Percentiles rank a stretch among this genome's conserved stretches.
Evolutionary conservation across 2,329 filamentous ascomycete species (phyloP).

Genomic region (Fusarium sp.): DNA sequence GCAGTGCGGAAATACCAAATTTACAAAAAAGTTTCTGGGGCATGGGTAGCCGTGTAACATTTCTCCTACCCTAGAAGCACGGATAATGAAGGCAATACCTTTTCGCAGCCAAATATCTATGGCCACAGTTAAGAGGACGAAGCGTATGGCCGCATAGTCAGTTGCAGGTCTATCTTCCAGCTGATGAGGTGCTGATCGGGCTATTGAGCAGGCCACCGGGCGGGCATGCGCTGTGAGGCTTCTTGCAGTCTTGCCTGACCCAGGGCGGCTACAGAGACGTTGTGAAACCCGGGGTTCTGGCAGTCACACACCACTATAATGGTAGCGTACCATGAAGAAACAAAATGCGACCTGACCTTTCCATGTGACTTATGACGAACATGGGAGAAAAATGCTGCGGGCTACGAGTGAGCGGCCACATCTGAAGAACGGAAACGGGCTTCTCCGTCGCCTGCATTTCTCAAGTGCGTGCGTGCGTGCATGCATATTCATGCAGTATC

Average conservation of each 20-base stretch:
- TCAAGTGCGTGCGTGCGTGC: constrained; percentile 14
- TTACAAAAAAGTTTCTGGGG: background rate
- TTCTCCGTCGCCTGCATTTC: constrained; percentile 16
- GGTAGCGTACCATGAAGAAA: constrained; percentile 8
- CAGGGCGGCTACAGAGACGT: constrained; percentile 31
- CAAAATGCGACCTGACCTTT: constrained; percentile 9
- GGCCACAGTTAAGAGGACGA: constrained; percentile 4
- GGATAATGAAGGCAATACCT: background rate
- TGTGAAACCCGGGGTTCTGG: constrained; percentile 38
- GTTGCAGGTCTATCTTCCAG: background rate
- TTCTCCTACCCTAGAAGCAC: constrained; percentile 14
- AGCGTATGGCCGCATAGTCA: background rate
- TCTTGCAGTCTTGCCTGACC: background rate
- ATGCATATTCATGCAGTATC: constrained; percentile 27
- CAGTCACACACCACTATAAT: constrained; percentile 25
- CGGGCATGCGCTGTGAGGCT: background rate
- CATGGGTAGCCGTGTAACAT: background rate
- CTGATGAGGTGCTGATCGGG: background rate
- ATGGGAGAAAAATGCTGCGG: background rate
- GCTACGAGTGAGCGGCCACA: constrained; percentile 10
- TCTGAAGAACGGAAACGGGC: constrained; percentile 11
- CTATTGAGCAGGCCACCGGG: background rate
- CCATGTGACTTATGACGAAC: constrained; percentile 37
- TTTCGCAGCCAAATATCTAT: background rate
- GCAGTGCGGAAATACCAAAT: background rate